Evolutionary conservation across 139 green algal genomes (phyloP).

Genomic region (Chlorella sorokiniana): DNA sequence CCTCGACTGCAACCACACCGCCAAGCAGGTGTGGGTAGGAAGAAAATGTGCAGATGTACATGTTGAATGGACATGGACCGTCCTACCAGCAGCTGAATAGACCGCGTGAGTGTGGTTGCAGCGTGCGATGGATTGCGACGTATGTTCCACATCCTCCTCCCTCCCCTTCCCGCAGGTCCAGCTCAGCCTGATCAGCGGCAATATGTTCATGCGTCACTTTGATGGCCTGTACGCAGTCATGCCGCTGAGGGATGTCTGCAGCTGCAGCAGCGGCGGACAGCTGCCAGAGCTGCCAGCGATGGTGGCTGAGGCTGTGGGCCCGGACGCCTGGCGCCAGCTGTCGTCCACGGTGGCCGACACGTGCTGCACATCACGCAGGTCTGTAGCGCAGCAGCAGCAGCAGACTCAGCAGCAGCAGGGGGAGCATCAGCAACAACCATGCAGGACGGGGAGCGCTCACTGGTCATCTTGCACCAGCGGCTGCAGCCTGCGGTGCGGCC

Average conservation of each 20-base stretch:
- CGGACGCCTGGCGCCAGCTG: neutral
- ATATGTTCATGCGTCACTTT: neutral
- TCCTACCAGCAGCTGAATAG: too few relatives aligned
- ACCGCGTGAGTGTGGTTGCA: neutral
- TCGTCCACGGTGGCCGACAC: neutral
- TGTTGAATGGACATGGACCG: neutral
- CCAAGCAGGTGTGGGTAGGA: neutral
- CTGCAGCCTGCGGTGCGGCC: conserved; percentile 6
- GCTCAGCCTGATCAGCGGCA: neutral
- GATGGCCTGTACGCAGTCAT: neutral
- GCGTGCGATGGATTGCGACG: neutral
- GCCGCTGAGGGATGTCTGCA: neutral
- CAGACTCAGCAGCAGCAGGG: neutral
- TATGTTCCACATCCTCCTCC: neutral
- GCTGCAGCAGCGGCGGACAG: neutral
- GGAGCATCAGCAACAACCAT: too few relatives aligned
- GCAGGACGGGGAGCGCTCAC: neutral
- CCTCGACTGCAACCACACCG: conserved; percentile 13
- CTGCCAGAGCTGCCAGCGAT: neutral
- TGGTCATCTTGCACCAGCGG: conserved; percentile 7
- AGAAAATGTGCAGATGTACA: neutral
- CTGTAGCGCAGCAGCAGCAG: neutral
- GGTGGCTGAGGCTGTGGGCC: neutral
- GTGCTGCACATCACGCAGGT: neutral
- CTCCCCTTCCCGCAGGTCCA: neutral